Conservation (phyloP, 257 asterid genomes). For the Nicotiana tomentosiformis region DNA sequence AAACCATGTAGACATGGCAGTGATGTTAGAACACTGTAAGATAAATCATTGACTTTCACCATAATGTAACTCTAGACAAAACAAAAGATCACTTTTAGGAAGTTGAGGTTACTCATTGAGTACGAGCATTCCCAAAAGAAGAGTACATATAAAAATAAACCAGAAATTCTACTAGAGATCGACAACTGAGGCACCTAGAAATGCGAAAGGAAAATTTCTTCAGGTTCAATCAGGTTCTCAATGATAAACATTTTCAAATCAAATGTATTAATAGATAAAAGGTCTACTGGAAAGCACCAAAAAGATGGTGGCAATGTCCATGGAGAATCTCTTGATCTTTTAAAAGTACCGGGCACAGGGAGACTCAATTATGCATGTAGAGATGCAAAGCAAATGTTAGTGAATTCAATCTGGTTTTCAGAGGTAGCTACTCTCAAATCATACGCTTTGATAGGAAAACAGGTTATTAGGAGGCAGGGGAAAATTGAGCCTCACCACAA, state of each 20-base stretch:
- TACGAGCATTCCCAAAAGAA: not conserved
- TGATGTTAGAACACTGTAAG: not conserved
- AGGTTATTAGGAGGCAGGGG: not conserved
- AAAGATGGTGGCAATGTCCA: not conserved
- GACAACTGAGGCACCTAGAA: not conserved
- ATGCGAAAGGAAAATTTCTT: not conserved
- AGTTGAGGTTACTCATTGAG: not conserved
- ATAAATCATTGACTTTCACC: not conserved
- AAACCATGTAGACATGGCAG: constrained; percentile 16
- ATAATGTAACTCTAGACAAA: not conserved
- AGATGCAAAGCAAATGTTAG: not conserved
- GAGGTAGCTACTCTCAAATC: not conserved
- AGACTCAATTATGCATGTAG: not conserved
- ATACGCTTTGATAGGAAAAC: not conserved
- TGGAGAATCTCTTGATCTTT: not conserved
- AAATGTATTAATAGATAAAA: not conserved
- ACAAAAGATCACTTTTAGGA: not conserved
- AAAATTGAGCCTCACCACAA: not conserved
- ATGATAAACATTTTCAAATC: not conserved
- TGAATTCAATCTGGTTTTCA: not conserved
- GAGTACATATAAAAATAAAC: not conserved
- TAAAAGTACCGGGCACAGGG: not conserved
- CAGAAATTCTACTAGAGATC: not conserved
- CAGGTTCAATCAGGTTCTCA: not conserved
- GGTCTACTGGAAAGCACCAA: not conserved